Evolutionary conservation across 2,329 filamentous ascomycete genomes (phyloP).

Genomic region (Pseudonectria buxi): DNA sequence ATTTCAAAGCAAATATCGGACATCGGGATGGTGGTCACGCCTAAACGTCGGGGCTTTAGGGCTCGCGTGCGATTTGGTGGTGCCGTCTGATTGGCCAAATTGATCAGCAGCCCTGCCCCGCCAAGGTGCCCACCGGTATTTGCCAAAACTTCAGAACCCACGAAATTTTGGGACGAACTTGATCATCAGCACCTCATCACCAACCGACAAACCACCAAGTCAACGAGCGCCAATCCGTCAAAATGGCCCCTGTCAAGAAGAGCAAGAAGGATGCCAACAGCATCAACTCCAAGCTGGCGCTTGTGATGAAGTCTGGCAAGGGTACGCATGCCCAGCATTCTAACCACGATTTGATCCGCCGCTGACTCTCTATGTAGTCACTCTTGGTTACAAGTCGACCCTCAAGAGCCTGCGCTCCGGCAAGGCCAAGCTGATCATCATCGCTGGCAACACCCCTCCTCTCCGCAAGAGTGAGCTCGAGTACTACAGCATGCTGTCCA

Average conservation of each 20-base stretch:
- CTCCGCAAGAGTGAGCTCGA: slow-evolving; percentile 97
- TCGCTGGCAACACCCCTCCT: slow-evolving; percentile 88
- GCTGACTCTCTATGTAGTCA: slow-evolving; percentile 26
- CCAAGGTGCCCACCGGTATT: slow-evolving; percentile 10
- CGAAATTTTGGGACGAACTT: slow-evolving; percentile 17
- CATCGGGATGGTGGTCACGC: slow-evolving; percentile 26
- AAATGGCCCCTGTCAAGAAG: slow-evolving; percentile 68
- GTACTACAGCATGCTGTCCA: slow-evolving; percentile 88
- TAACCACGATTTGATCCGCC: not conserved
- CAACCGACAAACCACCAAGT: slow-evolving; percentile 27
- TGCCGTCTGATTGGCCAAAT: slow-evolving; percentile 23
- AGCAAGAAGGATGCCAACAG: slow-evolving; percentile 78
- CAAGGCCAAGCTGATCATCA: slow-evolving; percentile 98
- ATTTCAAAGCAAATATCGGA: slow-evolving; percentile 48
- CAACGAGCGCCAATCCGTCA: slow-evolving; percentile 37
- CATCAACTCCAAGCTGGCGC: slow-evolving; percentile 54
- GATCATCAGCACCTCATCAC: slow-evolving; percentile 24
- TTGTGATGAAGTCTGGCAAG: slow-evolving; percentile 62
- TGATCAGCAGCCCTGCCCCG: slow-evolving; percentile 14
- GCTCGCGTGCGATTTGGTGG: slow-evolving; percentile 15
- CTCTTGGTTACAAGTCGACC: slow-evolving; percentile 36
- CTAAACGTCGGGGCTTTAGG: slow-evolving; percentile 36
- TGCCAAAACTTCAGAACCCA: slow-evolving; percentile 18
- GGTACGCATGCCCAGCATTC: slow-evolving; percentile 47
- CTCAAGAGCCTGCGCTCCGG: slow-evolving; percentile 87